A percentile compares a stretch with the other conserved stretches of the same genome.
Evolutionary conservation across 306 rosid species (phyloP).

Genomic region (Fragaria iinumae): DNA sequence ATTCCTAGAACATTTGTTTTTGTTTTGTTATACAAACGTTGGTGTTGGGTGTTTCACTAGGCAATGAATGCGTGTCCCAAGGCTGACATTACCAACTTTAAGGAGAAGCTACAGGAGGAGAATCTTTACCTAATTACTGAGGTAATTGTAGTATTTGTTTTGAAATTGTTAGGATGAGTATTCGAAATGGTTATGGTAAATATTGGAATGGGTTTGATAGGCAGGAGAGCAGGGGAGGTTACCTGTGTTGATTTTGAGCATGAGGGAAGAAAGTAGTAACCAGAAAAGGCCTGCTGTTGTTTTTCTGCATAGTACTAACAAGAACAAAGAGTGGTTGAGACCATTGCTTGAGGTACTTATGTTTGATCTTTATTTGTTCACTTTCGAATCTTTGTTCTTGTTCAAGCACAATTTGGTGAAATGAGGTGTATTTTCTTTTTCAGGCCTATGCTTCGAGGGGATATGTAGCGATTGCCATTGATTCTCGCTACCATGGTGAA

Average conservation of each 20-base stretch:
- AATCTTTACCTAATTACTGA: constrained; percentile 64
- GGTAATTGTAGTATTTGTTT: constrained; percentile 37
- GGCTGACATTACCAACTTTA: constrained; percentile 37
- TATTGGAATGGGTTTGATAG: constrained; percentile 26
- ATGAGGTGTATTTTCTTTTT: constrained; percentile 17
- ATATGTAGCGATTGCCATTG: constrained; percentile 67
- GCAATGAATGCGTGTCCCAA: constrained; percentile 67
- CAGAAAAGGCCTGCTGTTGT: constrained; percentile 70
- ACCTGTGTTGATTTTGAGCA: constrained; percentile 72
- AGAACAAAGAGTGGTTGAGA: constrained; percentile 65
- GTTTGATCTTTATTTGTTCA: neutral
- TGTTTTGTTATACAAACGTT: neutral
- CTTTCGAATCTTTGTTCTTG: constrained; percentile 6
- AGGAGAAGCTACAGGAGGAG: constrained; percentile 68
- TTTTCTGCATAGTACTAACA: constrained; percentile 66
- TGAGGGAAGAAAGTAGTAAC: constrained; percentile 55
- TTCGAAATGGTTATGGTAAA: neutral
- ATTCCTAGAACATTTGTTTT: neutral
- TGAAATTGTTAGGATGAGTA: neutral
- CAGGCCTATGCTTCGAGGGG: constrained; percentile 95
- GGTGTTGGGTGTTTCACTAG: constrained; percentile 22
- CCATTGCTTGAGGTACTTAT: constrained; percentile 74
- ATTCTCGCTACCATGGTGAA: constrained; percentile 97
- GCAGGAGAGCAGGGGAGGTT: constrained; percentile 90
- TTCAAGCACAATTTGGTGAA: neutral